Evolutionary conservation across 805 yeast species (phyloP).

Genomic region (Starmerella floricola): DNA sequence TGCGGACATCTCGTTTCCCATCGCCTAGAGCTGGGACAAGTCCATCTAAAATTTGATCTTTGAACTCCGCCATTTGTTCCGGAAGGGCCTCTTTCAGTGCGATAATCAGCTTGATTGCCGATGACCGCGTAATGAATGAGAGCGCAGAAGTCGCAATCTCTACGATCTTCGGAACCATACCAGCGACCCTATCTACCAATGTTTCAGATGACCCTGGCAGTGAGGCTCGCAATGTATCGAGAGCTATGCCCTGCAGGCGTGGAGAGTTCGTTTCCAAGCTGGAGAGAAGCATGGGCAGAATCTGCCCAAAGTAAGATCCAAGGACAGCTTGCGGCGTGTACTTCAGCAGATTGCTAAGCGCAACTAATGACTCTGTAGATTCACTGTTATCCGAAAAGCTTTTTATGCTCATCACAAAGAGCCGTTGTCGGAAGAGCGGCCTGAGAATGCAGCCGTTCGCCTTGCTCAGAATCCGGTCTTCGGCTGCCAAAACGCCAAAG

Average conservation of each 20-base stretch:
- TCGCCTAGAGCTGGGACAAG: constrained; percentile 55
- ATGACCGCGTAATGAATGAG: constrained; percentile 1
- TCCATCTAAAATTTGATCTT: constrained; percentile 33
- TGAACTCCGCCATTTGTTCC: background rate
- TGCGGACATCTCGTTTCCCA: constrained; percentile 59
- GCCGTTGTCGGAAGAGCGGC: constrained; percentile 65
- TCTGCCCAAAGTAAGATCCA: constrained; percentile 46
- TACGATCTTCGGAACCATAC: constrained; percentile 1
- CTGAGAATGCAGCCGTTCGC: constrained; percentile 48
- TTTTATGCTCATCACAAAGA: constrained; percentile 52
- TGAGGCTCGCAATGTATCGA: constrained; percentile 2
- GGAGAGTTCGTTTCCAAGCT: constrained; percentile 40
- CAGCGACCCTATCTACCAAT: constrained; percentile 2
- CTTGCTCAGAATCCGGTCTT: constrained; percentile 48
- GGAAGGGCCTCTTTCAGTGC: constrained; percentile 7
- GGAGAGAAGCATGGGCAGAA: constrained; percentile 62
- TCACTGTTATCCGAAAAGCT: constrained; percentile 40
- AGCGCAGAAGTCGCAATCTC: constrained; percentile 1
- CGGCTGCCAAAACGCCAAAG: constrained; percentile 55
- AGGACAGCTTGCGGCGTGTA: constrained; percentile 53
- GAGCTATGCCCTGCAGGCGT: constrained; percentile 6
- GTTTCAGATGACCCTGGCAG: constrained; percentile 10
- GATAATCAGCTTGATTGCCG: constrained; percentile 8
- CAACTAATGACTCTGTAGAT: constrained; percentile 36
- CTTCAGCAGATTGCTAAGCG: constrained; percentile 55